Evolutionary conservation across 2,329 filamentous ascomycete species (phyloP), one percentile per base, ranked within the genome.

Genomic region (Paecilomyces sp.): DNA sequence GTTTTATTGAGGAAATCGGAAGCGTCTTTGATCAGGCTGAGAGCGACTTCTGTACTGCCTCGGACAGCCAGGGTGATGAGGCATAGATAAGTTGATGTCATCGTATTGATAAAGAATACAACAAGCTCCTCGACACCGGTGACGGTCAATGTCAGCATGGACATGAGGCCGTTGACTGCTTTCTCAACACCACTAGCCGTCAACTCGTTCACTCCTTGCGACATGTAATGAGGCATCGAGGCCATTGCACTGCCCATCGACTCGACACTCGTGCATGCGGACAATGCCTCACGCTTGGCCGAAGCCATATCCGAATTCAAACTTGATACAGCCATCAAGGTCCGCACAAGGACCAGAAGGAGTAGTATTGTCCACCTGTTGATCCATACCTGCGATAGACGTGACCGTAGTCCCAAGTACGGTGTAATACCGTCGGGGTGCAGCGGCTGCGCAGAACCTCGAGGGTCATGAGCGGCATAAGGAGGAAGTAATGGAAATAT

Each of bases 181-280:
- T 88, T 87, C 66, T 92, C 90, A 65, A 97, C 88, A 59, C 90
- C 88, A 55, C 83, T 83, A 33, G 91, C 90, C 7, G 91, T 89
- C 66, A 97, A 79, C 61, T 91, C 85, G 76, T 99, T 99, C 71
- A 97, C 88, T 58, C 94, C 94, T 57, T 84, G 80, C 1, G 92
- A 90, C 72, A 97, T 87, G 77, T 96, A 97, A 75, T 97, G 89
- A 60, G 94, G 94, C 92, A 97, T 96, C 41, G 94, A 97, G 47
- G 93, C 94, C 91, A 99, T 93, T 62, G 91, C 85, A 72, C 92
- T 97, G 63, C 93, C 94, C 66, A 96, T 85, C 66, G 91, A 91
- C 78, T 99, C 93, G 55, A 97, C 93, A 73, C 90, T 89, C 60
- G 88, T 91, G 75, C 94, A 99, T 64, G 93, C 92, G 57, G 90